A percentile compares a stretch with the other conserved stretches of the same genome.
Evolutionary conservation across 176 grass and related monocot genomes (phyloP).

Genomic region (Bolboschoenus planiculmis): DNA sequence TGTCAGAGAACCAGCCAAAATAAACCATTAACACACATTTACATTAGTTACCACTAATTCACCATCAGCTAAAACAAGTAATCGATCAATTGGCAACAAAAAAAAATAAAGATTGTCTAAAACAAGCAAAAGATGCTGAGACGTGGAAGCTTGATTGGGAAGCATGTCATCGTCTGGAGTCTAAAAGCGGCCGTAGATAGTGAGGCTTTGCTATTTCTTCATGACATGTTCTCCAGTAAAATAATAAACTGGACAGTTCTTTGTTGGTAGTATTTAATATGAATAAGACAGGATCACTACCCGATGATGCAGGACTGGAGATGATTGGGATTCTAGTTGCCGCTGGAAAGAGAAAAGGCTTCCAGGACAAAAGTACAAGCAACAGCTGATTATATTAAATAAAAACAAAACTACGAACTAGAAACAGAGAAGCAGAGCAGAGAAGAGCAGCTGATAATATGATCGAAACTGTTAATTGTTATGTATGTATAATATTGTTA

Average conservation of each 20-base stretch:
- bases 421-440: background rate
- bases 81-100: background rate
- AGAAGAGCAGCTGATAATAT: conserved; percentile 10
- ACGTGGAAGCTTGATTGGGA: conserved; percentile 8
- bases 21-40: background rate
- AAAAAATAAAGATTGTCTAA: background rate
- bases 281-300: background rate
- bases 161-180: background rate
- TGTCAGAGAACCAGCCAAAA: background rate
- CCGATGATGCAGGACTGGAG: background rate
- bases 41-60: background rate
- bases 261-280: background rate
- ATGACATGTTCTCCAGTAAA: background rate
- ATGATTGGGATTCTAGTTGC: background rate
- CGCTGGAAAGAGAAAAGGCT: conserved; percentile 19
- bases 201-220: background rate
- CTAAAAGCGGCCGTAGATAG: background rate
- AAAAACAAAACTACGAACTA: conserved; percentile 14
- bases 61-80: background rate
- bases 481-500: background rate
- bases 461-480: background rate
- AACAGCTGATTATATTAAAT: conserved; percentile 11
- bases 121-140: background rate
- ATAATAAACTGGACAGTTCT: background rate
- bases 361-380: background rate